A percentile compares a stretch with the other conserved stretches of the same genome.
Evolutionary conservation across 768 basidiomycete species (phyloP).

Genomic region (Leccinellum luteum): DNA sequence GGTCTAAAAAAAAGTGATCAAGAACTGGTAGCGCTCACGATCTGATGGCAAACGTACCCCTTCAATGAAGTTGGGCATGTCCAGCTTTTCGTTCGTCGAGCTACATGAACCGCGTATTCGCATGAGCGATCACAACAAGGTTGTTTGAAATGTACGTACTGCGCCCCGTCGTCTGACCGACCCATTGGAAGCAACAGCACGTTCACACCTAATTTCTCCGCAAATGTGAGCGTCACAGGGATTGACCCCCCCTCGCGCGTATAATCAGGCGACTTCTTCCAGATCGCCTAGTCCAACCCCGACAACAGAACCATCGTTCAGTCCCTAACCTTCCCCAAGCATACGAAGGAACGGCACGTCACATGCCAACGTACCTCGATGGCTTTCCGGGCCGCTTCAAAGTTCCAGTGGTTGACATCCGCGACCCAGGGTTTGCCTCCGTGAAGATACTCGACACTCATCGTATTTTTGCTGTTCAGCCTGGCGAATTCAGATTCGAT

Average conservation of each 20-base stretch:
- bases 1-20: constrained; percentile 20
- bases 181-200: constrained; percentile 92
- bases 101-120: constrained; percentile 34
- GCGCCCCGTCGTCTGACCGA: constrained; percentile 91
- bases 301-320: background rate
- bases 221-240: constrained; percentile 91
- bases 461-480: constrained; percentile 79
- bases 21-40: background rate
- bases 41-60: constrained; percentile 50
- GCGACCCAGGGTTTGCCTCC: constrained; percentile 92
- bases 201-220: constrained; percentile 82
- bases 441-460: constrained; percentile 67
- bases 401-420: constrained; percentile 88
- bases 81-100: constrained; percentile 94
- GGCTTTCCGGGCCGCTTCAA: constrained; percentile 80
- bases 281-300: constrained; percentile 40
- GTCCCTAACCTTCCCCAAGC: background rate
- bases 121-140: background rate
- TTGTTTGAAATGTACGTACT: constrained; percentile 51
- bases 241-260: constrained; percentile 95
- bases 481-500: constrained; percentile 80
- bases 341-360: background rate
- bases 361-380: constrained; percentile 53
- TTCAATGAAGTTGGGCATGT: constrained; percentile 84
- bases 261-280: constrained; percentile 72